phyloP scores from a whole-genome alignment of 148 eudicot species.

The Rhododendron kiyosumense region DNA sequence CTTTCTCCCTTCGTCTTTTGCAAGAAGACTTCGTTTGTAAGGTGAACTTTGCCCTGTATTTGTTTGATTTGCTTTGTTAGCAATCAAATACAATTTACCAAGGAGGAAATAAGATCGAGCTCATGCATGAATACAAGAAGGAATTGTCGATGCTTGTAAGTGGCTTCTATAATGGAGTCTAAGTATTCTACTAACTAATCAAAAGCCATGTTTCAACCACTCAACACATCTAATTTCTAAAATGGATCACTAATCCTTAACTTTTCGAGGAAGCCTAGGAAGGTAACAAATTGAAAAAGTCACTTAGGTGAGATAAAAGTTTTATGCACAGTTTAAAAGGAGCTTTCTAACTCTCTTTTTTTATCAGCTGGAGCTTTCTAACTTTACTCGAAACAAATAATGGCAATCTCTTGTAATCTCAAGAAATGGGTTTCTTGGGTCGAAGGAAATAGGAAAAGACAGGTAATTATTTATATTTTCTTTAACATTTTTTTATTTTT shows the following conservation, averaged over 20 bases:
- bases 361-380: neutral
- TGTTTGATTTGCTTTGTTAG: neutral
- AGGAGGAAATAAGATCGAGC: neutral
- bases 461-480: too few species aligned
- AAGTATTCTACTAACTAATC: neutral
- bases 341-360: too few species aligned
- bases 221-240: neutral
- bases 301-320: too few species aligned
- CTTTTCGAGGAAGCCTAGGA: too few species aligned
- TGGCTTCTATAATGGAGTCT: neutral
- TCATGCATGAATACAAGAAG: neutral
- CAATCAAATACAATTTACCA: neutral
- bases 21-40: neutral
- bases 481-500: too few species aligned
- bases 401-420: neutral
- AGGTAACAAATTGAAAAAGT: too few species aligned
- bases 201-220: neutral
- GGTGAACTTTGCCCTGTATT: neutral
- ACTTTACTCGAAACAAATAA: neutral
- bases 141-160: neutral
- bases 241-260: too few species aligned
- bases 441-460: too few species aligned
- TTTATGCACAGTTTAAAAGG: too few species aligned
- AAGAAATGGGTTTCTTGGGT: too few species aligned
- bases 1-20: neutral